These are phyloP conservation scores for Alternaria rosae DNA, from an alignment of 2,329 filamentous ascomycete genomes.

Conservation along the genomic window DNA sequence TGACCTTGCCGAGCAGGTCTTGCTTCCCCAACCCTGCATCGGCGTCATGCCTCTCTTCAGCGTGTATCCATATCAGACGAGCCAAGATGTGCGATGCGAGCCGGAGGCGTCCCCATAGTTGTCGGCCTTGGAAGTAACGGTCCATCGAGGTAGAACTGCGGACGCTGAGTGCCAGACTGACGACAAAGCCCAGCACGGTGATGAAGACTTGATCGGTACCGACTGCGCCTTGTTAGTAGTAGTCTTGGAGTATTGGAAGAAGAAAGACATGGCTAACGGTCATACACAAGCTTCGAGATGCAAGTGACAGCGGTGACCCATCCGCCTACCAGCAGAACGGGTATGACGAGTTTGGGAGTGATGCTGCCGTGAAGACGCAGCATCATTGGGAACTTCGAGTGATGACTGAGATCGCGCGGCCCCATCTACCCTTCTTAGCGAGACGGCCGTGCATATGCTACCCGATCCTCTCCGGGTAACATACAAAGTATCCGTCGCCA, in stretches of 20 bases:
- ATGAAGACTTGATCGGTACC: conserved; percentile 71
- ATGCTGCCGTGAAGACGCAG: conserved; percentile 78
- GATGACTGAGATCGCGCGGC: conserved; percentile 72
- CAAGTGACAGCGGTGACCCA: conserved; percentile 73
- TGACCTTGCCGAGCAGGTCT: conserved; percentile 72
- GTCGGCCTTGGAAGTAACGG: conserved; percentile 67
- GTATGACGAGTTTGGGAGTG: conserved; percentile 75
- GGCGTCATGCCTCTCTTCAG: conserved; percentile 62
- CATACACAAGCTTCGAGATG: conserved; percentile 51
- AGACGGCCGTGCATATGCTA: neutral
- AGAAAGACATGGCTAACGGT: conserved; percentile 23
- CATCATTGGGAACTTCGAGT: conserved; percentile 79
- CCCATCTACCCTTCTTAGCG: conserved; percentile 48
- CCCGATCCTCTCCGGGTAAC: neutral
- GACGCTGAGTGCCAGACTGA: conserved; percentile 77
- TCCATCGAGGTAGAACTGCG: conserved; percentile 80
- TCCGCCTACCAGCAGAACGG: conserved; percentile 65
- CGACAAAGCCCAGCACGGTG: conserved; percentile 81
- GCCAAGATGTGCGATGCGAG: conserved; percentile 64
- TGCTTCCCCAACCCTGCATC: conserved; percentile 64
- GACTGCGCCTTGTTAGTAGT: conserved; percentile 43
- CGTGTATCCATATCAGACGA: conserved; percentile 88
- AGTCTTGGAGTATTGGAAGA: neutral
- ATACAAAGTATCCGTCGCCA: neutral
- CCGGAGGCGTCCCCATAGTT: conserved; percentile 66